Evolutionary conservation across 441 rosid species (phyloP), one percentile per base, ranked within the genome.

Genomic region (Codiaeum variegatum): DNA sequence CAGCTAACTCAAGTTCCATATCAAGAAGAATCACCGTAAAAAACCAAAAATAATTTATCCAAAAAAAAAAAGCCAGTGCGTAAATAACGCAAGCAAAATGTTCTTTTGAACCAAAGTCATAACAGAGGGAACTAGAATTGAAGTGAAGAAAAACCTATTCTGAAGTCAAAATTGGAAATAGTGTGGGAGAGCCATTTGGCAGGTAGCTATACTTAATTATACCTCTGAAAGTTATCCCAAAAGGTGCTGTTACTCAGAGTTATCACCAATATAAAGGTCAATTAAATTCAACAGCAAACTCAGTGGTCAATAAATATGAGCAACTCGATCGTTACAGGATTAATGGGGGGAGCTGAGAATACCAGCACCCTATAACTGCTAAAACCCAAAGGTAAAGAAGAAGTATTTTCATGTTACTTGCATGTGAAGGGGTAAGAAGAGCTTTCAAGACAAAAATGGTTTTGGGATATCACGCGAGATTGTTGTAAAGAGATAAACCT

Each of bases 271-370:
- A 75, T 1, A 59, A 0, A 49, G 15, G 26, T 44, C 32, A 5
- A 64, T 10, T 65, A 12, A 28, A 66, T 44, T 65, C 38, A 61
- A 68, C 13, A 63, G 26, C 21, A 58, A 68, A 32, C 26, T 28
- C 28, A 38, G 71, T 46, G 46, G 67, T 56, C 31, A 31, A 47
- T 34, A 1, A 1, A 32, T 70, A 66, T 63, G 62, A 58, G 38
- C 8, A 56, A 40, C 54, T 24, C 46, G 13, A 28, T 56, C 23
- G 34, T 34, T 44, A 60, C 60, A 65, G 12, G 19, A 66, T 3
- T 23, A 29, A 67, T 18, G 36, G 26, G 4, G 49, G 44, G 31
- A 40, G 29, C 21, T 11, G 1, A 2, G 71, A 19, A 51, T 28
- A 66, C 47, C n/a, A 62, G 44, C 40, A 44, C 34, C 34, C 54